A percentile compares a stretch with the other conserved stretches of the same genome.
Conservation (phyloP, 2,329 filamentous ascomycete genomes). For the Hirsutella minnesotensis region DNA sequence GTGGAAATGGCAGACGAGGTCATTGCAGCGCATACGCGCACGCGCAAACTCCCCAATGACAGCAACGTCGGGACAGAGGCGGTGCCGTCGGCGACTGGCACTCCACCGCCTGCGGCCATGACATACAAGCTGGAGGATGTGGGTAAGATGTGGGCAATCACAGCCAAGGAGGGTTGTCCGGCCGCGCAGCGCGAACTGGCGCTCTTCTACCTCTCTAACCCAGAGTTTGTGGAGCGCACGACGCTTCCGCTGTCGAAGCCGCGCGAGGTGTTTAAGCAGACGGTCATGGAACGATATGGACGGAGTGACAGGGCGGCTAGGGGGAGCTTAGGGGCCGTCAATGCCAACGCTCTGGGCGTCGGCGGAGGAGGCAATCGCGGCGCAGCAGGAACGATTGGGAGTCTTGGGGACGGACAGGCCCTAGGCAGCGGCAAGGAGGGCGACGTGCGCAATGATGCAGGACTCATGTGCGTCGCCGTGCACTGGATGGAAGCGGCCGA, state of each 20-base stretch:
- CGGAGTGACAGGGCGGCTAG: slow-evolving; percentile 21
- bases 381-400: slow-evolving; percentile 6
- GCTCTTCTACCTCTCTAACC: slow-evolving; percentile 85
- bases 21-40: slow-evolving; percentile 50
- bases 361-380: slow-evolving; percentile 11
- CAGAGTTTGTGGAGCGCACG: slow-evolving; percentile 69
- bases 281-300: slow-evolving; percentile 63
- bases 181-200: slow-evolving; percentile 87
- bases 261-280: slow-evolving; percentile 79
- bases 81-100: slow-evolving; percentile 24
- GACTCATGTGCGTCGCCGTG: slow-evolving; percentile 84
- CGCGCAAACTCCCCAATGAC: slow-evolving; percentile 35
- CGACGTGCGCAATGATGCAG: slow-evolving; percentile 61
- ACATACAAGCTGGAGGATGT: slow-evolving; percentile 68
- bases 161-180: slow-evolving; percentile 74
- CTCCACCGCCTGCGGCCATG: slow-evolving; percentile 37
- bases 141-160: slow-evolving; percentile 81
- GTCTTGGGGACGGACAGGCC: slow-evolving; percentile 11
- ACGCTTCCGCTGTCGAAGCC: slow-evolving; percentile 76
- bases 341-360: slow-evolving; percentile 12
- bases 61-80: slow-evolving; percentile 14
- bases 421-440: slow-evolving; percentile 25
- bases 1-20: slow-evolving; percentile 49
- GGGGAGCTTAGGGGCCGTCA: slow-evolving; percentile 10
- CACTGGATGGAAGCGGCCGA: slow-evolving; percentile 95